A percentile compares a stretch with the other conserved stretches of the same genome.
These are phyloP conservation scores for Serendipita vermifera DNA, from an alignment of 768 basidiomycete genomes.

Conservation along the genomic window DNA sequence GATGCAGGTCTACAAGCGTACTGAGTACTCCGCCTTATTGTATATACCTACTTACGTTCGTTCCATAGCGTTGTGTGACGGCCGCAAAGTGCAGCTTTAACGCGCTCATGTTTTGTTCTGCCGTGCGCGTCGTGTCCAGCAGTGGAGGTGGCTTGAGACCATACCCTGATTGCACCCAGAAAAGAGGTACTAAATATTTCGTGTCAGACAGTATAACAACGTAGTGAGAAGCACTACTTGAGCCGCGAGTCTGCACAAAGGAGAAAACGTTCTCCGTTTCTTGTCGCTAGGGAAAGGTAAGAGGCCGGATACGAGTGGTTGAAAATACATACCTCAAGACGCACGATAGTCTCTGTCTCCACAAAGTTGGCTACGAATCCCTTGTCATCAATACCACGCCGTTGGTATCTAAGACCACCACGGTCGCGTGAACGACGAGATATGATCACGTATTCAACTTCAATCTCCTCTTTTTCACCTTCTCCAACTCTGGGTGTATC, in stretches of 20 bases:
- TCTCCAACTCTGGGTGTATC: constrained; percentile 29
- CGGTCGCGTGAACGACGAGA: constrained; percentile 80
- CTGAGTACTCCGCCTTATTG: background rate
- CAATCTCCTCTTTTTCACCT: constrained; percentile 22
- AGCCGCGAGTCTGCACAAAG: constrained; percentile 84
- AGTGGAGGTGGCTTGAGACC: constrained; percentile 79
- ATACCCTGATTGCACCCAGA: constrained; percentile 83
- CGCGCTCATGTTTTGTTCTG: constrained; percentile 54
- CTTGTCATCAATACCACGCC: constrained; percentile 86
- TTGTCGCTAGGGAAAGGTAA: constrained; percentile 46
- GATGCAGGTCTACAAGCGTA: constrained; percentile 48
- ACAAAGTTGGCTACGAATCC: constrained; percentile 94
- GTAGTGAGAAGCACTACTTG: constrained; percentile 40
- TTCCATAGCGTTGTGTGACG: constrained; percentile 56
- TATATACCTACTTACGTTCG: constrained; percentile 42
- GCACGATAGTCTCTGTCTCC: constrained; percentile 82
- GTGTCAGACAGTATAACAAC: too few species aligned
- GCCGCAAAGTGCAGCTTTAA: constrained; percentile 62
- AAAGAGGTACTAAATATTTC: constrained; percentile 58
- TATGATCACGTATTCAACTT: constrained; percentile 65
- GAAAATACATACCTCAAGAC: constrained; percentile 47
- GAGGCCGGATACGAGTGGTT: background rate
- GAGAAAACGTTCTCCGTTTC: constrained; percentile 66
- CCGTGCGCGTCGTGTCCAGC: constrained; percentile 58
- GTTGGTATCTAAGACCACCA: constrained; percentile 87